These are phyloP conservation scores for Eucalyptus melliodora DNA, from an alignment of 345 rosid genomes.

Conservation along the genomic window DNA sequence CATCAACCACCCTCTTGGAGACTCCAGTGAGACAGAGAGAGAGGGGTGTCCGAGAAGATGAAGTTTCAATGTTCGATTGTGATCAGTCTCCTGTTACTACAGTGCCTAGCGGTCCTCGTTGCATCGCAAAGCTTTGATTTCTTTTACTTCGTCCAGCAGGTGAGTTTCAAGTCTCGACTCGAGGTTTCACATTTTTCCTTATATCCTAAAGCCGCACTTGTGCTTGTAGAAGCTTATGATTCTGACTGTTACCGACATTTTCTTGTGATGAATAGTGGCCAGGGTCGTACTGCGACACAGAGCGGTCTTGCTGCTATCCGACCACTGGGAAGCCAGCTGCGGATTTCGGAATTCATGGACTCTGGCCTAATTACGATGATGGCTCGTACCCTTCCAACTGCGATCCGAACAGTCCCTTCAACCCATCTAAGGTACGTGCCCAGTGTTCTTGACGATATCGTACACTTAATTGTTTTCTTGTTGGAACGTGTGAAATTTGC, in stretches of 20 bases:
- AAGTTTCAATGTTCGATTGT: constrained; percentile 14
- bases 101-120: constrained; percentile 15
- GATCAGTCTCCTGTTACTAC: constrained; percentile 9
- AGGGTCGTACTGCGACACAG: constrained; percentile 78
- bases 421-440: constrained; percentile 31
- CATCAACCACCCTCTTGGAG: background rate
- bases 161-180: background rate
- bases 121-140: constrained; percentile 75
- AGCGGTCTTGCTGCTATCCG: constrained; percentile 70
- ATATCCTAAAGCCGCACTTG: background rate
- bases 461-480: background rate
- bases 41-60: background rate
- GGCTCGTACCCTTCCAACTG: constrained; percentile 85
- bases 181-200: too few species aligned
- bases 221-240: background rate
- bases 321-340: constrained; percentile 77
- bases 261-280: constrained; percentile 57
- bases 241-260: background rate
- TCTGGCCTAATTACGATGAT: constrained; percentile 83
- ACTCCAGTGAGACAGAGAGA: background rate
- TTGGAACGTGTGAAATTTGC: background rate
- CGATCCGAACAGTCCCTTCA: constrained; percentile 37
- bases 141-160: constrained; percentile 97
- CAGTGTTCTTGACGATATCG: background rate
- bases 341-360: constrained; percentile 91